Base-by-base conservation (phyloP, 1,284 basidiomycete species). In the Sanguinoderma infundibulare region DNA sequence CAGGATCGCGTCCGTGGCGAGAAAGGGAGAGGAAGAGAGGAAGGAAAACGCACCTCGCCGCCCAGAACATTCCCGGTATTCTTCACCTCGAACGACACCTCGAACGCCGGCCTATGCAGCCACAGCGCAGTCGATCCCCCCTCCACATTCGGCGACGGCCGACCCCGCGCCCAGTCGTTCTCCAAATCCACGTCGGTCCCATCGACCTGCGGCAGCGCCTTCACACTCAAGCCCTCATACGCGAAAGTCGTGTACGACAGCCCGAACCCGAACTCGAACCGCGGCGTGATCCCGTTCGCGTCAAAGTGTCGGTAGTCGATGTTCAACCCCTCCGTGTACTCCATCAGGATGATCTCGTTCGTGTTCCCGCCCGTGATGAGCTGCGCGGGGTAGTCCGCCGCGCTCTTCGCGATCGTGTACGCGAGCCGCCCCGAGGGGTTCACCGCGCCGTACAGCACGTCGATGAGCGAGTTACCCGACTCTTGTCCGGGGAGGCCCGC, bases 241-340 rank as follows among this genome's bases (percentile, higher is more conserved):
- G 82, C 76, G 75, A 96, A 98, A 0, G 77, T 83, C 38, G 95
- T 91, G 78, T 96, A 97, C 61, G 89, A 92, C 67, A 97, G 75
- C 0, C 94, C 94, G 73, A 87, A 94, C 0, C 94, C 94, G 72
- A 95, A 96, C 70, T 90, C 88, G 72, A 82, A 90, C 35, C 87
- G 84, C 38, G 87, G 87, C 20, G 78, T 77, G 63, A 90, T 86
- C 60, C 83, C 80, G 70, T 70, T 68, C 70, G 84, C 79, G 66
- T 94, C 90, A 72, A 95, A 95, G 72, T 87, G 84, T 32, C 91
- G 79, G 73, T 94, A 94, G 75, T 94, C 92, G 70, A 94, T 88
- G 68, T 86, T 76, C 49, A 94, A 73, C 9, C 82, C 85, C 68
- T 94, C 92, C 5, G 78, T 84, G 73, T 94, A 91, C 3, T 83